Evolutionary conservation across 805 yeast genomes (phyloP), one percentile per base, ranked within the genome.

Genomic region (Pichia scutulata): DNA sequence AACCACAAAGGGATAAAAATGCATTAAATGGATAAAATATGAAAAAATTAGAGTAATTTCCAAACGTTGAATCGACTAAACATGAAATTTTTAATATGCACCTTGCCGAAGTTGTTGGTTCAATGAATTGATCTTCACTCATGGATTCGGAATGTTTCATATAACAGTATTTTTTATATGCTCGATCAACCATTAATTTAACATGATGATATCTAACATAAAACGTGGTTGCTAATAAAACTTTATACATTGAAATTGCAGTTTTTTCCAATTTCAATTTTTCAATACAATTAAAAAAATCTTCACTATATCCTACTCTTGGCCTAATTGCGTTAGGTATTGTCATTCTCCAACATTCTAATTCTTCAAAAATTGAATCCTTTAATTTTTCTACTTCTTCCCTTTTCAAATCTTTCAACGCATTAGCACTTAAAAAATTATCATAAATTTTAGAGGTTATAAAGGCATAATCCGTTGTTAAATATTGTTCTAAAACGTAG

Each of bases 11-110:
- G 1, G 66, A 53, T 36, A 69, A 49, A 46, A 58, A 64, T 4
- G 70, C 66, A 53, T 64, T 54, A 43, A 68, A 61, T 18, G 70
- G 65, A 47, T 60, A 67, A 51, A 60, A 66, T 4, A 58, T 41
- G 30, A 57, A 54, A 43, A 60, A 61, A 28, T 55, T 55, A 6
- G 58, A 52, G 46, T 53, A 60, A 28, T 54, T 51, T 0, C 51
- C 25, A 18, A 55, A 49, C 8, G 46, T 45, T 5, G 19, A 16
- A 46, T 60, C 58, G 19, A 58, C 49, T 13, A 46, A 24, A 41
- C 49, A 39, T 1, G 62, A 47, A 41, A 65, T 30, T n/a, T 40
- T 46, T 24, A 65, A 43, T 9, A 67, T 57, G 1, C 54, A 43
- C 42, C 70, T 52, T 7, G 68, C 63, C 14, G 69, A 61, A 23